Conservation (phyloP, 1,284 basidiomycete species). For the Cerioporus squamosus region DNA sequence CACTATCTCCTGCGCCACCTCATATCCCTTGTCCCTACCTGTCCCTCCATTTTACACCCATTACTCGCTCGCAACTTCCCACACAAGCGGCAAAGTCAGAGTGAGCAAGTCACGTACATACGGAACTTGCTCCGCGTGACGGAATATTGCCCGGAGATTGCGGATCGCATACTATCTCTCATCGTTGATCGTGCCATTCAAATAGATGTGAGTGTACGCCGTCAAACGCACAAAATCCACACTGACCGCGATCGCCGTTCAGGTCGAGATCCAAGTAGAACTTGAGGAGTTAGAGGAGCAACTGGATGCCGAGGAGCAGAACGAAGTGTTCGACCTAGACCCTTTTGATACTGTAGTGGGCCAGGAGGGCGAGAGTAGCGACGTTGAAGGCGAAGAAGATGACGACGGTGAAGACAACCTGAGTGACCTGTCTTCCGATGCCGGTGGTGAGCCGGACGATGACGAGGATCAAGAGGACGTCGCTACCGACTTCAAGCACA, state of each 20-base stretch:
- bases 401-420: constrained; percentile 54
- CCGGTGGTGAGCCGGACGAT: constrained; percentile 59
- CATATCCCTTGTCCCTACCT: constrained; percentile 87
- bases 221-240: neutral
- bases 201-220: constrained; percentile 79
- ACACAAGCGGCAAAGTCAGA: constrained; percentile 87
- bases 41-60: constrained; percentile 86
- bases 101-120: constrained; percentile 89
- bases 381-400: constrained; percentile 56
- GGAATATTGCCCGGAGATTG: constrained; percentile 89
- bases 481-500: constrained; percentile 62
- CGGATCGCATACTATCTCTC: constrained; percentile 82
- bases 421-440: constrained; percentile 73
- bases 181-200: constrained; percentile 93
- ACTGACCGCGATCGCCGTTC: constrained; percentile 10
- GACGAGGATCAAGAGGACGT: constrained; percentile 44
- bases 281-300: constrained; percentile 89
- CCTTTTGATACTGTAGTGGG: constrained; percentile 84
- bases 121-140: constrained; percentile 88
- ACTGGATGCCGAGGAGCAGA: constrained; percentile 57
- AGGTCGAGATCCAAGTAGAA: constrained; percentile 98
- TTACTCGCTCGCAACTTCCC: constrained; percentile 88
- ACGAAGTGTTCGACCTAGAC: constrained; percentile 77
- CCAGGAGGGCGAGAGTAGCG: constrained; percentile 65
- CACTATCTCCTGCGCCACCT: constrained; percentile 88